These are phyloP conservation scores for Lepiota brunneoincarnata DNA, from an alignment of 768 basidiomycete genomes.

Conservation along the genomic window DNA sequence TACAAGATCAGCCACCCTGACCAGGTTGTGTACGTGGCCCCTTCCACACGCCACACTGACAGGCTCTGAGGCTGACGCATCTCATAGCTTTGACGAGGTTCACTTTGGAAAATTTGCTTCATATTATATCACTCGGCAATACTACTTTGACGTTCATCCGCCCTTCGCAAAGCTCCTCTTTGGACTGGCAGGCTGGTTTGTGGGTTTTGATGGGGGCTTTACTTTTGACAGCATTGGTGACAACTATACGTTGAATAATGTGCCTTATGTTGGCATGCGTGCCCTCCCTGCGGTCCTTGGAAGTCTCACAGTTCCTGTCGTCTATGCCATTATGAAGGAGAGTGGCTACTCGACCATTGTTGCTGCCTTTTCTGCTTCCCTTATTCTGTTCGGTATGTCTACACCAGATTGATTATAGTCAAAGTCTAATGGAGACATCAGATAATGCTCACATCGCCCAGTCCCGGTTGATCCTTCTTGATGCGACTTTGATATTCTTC, in stretches of 20 bases:
- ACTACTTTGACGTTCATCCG: slow-evolving; percentile 99
- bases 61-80: background rate
- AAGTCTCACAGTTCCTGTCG: slow-evolving; percentile 84
- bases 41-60: background rate
- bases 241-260: slow-evolving; percentile 79
- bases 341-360: slow-evolving; percentile 92
- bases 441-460: slow-evolving; percentile 97
- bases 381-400: slow-evolving; percentile 84
- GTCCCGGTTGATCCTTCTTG: slow-evolving; percentile 94
- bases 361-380: slow-evolving; percentile 81
- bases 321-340: slow-evolving; percentile 98
- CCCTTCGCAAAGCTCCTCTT: slow-evolving; percentile 95
- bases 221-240: slow-evolving; percentile 95
- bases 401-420: background rate
- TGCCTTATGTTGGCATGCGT: slow-evolving; percentile 93
- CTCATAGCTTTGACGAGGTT: slow-evolving; percentile 87
- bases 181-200: slow-evolving; percentile 93
- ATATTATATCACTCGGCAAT: slow-evolving; percentile 88
- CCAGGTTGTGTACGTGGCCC: slow-evolving; percentile 79
- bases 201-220: slow-evolving; percentile 94
- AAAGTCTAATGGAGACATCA: slow-evolving; percentile 25
- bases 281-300: slow-evolving; percentile 90
- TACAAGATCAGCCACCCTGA: slow-evolving; percentile 95
- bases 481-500: slow-evolving; percentile 93
- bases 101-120: slow-evolving; percentile 99